A percentile compares a stretch with the other conserved stretches of the same genome.
Conservation (phyloP, 2,329 filamentous ascomycete genomes). For the Trichoderma hamatum region DNA sequence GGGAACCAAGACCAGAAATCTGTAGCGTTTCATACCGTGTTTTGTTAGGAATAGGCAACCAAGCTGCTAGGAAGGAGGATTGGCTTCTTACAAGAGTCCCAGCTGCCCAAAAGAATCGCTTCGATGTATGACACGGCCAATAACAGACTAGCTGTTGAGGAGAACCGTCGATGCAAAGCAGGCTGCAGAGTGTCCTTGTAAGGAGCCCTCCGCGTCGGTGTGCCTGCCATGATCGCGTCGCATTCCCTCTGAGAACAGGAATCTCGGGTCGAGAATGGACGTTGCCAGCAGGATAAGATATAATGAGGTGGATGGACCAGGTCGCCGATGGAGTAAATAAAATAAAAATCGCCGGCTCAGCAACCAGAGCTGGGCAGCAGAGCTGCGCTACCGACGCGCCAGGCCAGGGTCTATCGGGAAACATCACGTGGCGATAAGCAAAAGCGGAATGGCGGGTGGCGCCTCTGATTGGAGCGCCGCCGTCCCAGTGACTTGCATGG, state of each 20-base stretch:
- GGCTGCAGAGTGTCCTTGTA: conserved; percentile 94
- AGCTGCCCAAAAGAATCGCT: conserved; percentile 69
- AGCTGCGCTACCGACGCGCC: conserved; percentile 30
- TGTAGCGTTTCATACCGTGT: conserved; percentile 39
- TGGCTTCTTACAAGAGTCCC: conserved; percentile 64
- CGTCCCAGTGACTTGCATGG: conserved; percentile 24
- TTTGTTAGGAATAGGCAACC: conserved; percentile 25
- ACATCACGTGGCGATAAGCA: conserved; percentile 39
- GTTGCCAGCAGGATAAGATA: neutral
- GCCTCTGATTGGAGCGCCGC: conserved; percentile 29
- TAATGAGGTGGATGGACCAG: neutral
- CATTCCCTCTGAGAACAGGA: conserved; percentile 42
- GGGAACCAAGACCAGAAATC: conserved; percentile 89
- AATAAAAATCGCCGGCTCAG: conserved; percentile 42
- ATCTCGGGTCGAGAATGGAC: neutral
- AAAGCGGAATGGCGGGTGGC: conserved; percentile 10
- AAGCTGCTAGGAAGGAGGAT: neutral
- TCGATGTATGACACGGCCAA: conserved; percentile 73
- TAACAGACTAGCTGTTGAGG: conserved; percentile 71
- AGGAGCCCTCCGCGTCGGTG: conserved; percentile 58
- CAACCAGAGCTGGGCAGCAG: conserved; percentile 32
- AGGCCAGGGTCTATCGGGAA: conserved; percentile 26
- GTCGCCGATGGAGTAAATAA: conserved; percentile 34
- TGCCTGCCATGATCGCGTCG: conserved; percentile 54
- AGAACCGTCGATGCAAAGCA: conserved; percentile 83